A percentile compares a stretch with the other conserved stretches of the same genome.
These are phyloP conservation scores for Prunus salicina DNA, from an alignment of 306 rosid genomes.

Conservation along the genomic window DNA sequence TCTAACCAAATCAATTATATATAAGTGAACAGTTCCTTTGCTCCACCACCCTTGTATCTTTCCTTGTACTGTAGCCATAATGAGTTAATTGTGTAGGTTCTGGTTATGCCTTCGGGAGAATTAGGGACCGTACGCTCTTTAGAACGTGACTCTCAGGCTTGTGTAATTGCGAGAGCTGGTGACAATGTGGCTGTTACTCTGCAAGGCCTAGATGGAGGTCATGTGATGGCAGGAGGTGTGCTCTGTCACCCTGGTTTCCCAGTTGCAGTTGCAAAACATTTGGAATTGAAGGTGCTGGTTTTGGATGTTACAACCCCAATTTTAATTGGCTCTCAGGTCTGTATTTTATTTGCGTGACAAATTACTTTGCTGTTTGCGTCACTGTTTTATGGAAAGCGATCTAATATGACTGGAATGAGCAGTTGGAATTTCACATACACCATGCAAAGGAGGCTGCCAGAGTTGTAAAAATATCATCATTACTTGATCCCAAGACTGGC, in stretches of 20 bases:
- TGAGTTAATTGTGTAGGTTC: constrained; percentile 48
- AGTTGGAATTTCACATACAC: constrained; percentile 92
- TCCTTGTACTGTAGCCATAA: not conserved
- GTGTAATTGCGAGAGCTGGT: constrained; percentile 86
- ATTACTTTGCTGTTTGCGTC: constrained; percentile 5
- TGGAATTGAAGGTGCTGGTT: constrained; percentile 81
- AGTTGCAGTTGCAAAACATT: constrained; percentile 60
- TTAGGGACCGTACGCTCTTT: constrained; percentile 72
- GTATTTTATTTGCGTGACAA: constrained; percentile 10
- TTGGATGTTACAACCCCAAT: constrained; percentile 81
- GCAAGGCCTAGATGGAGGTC: constrained; percentile 69
- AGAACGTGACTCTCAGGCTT: constrained; percentile 75
- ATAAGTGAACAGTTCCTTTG: not conserved
- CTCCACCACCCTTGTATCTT: not conserved
- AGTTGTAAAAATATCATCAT: constrained; percentile 62
- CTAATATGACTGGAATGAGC: constrained; percentile 27
- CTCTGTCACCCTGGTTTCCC: constrained; percentile 96
- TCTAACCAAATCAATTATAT: not conserved
- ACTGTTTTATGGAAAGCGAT: not conserved
- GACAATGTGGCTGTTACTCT: constrained; percentile 77
- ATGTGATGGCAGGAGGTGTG: constrained; percentile 80
- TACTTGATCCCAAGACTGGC: constrained; percentile 86
- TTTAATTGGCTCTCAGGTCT: constrained; percentile 84
- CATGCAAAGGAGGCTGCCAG: constrained; percentile 81
- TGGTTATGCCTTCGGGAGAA: constrained; percentile 87